Conservation (phyloP, 164 flowering plant species). For the Aristolochia contorta region DNA sequence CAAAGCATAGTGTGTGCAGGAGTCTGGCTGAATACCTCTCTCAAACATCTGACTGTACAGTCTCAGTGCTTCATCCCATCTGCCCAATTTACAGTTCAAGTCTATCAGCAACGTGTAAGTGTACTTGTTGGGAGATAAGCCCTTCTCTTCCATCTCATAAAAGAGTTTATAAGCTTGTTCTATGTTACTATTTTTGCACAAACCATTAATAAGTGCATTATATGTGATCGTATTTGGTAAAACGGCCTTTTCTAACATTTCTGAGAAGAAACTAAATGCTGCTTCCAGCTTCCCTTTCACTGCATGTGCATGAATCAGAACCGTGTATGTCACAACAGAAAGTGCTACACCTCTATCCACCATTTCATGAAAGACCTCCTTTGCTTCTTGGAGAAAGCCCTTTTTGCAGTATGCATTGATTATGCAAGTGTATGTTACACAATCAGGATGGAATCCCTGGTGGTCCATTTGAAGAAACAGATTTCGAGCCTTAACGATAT, state of each 20-base stretch:
- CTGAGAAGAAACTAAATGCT: slow-evolving; percentile 41
- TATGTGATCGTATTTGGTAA: slow-evolving; percentile 62
- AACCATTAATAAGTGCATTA: slow-evolving; percentile 60
- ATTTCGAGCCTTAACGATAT: slow-evolving; percentile 32
- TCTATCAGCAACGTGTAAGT: slow-evolving; percentile 57
- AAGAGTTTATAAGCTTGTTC: slow-evolving; percentile 38
- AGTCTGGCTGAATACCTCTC: slow-evolving; percentile 49
- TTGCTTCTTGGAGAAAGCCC: slow-evolving; percentile 37
- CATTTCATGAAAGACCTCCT: slow-evolving; percentile 42
- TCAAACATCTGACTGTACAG: slow-evolving; percentile 55
- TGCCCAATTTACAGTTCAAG: slow-evolving; percentile 34
- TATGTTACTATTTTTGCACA: slow-evolving; percentile 39
- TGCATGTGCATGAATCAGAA: slow-evolving; percentile 56
- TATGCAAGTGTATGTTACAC: slow-evolving; percentile 49
- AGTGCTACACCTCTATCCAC: slow-evolving; percentile 37
- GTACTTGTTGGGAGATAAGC: slow-evolving; percentile 52
- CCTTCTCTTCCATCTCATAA: slow-evolving; percentile 39
- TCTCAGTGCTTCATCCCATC: slow-evolving; percentile 50
- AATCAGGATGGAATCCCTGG: slow-evolving; percentile 48
- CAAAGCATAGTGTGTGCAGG: slow-evolving; percentile 39
- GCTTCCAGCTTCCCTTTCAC: slow-evolving; percentile 26
- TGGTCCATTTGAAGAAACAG: slow-evolving; percentile 36
- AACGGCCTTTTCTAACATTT: slow-evolving; percentile 48
- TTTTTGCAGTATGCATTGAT: slow-evolving; percentile 38
- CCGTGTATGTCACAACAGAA: slow-evolving; percentile 60